These are phyloP conservation scores for Rhodamnia argentea DNA, from an alignment of 345 rosid species.

Conservation along the genomic window DNA sequence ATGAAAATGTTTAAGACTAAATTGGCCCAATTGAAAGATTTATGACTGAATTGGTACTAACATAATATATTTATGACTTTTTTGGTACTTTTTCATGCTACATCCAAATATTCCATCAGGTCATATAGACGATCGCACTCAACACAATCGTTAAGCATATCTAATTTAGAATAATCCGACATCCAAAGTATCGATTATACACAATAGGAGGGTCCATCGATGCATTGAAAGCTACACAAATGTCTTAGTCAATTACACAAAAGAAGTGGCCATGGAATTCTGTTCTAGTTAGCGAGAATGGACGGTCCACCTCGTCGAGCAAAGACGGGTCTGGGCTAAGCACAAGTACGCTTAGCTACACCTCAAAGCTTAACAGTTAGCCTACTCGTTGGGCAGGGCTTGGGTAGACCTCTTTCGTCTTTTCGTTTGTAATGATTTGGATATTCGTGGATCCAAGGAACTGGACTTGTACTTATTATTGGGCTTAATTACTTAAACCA, in stretches of 20 bases:
- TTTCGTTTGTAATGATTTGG: not conserved
- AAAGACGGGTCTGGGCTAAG: not conserved
- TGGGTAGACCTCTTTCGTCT: too few species aligned
- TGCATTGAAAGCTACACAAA: not conserved
- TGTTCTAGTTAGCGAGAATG: not conserved
- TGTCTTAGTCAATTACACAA: not conserved
- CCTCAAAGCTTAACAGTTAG: too few species aligned
- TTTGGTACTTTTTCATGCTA: not conserved
- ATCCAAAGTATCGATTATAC: not conserved
- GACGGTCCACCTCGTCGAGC: not conserved
- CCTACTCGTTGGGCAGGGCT: too few species aligned
- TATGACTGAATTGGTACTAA: too few species aligned
- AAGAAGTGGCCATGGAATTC: not conserved
- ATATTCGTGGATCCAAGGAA: not conserved
- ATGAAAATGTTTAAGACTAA: too few species aligned
- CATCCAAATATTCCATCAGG: not conserved
- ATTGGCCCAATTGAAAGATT: too few species aligned
- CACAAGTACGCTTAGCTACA: too few species aligned
- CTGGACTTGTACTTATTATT: not conserved
- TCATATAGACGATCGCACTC: not conserved
- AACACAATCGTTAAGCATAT: not conserved
- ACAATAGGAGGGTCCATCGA: not conserved
- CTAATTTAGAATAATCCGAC: not conserved
- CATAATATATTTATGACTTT: too few species aligned
- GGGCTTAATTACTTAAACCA: not conserved